phyloP scores from a whole-genome alignment of 1,284 basidiomycete species.

The Lignosus rhinocerotis region DNA sequence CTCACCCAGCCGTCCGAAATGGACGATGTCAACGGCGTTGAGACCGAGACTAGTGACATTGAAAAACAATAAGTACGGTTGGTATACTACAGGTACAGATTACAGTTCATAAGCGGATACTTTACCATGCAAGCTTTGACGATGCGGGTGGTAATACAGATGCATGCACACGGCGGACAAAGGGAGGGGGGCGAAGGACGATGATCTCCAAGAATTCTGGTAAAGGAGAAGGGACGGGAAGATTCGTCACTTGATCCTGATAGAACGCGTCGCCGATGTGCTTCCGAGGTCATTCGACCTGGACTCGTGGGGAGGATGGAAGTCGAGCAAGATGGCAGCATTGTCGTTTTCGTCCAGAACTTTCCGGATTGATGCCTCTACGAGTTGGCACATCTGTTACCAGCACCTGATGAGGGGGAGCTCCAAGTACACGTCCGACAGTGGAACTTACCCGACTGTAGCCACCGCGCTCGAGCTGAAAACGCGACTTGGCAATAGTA shows the following conservation, averaged over 20 bases:
- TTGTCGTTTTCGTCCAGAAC: conserved; percentile 72
- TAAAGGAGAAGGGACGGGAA: neutral
- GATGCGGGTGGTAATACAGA: conserved; percentile 26
- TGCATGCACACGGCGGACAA: conserved; percentile 17
- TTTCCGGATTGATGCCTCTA: conserved; percentile 65
- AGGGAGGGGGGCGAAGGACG: conserved; percentile 8
- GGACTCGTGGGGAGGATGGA: conserved; percentile 35
- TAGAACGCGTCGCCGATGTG: conserved; percentile 27
- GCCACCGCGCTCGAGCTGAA: conserved; percentile 63
- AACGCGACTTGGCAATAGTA: conserved; percentile 66
- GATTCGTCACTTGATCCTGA: conserved; percentile 32
- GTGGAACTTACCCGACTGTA: conserved; percentile 68
- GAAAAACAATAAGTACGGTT: conserved; percentile 1
- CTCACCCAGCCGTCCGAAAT: neutral
- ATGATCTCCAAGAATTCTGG: conserved; percentile 1
- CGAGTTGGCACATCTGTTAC: conserved; percentile 63
- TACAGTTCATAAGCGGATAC: conserved; percentile 12
- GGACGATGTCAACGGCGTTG: neutral
- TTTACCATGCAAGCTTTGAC: conserved; percentile 12
- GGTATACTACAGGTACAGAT: conserved; percentile 19
- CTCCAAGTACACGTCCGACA: neutral
- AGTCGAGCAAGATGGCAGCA: conserved; percentile 55
- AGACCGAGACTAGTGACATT: neutral
- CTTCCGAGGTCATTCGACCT: conserved; percentile 20
- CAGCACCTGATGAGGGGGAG: neutral